A percentile compares a stretch with the other conserved stretches of the same genome.
Evolutionary conservation across 1,139 yeast genomes (phyloP).

Genomic region (Geotrichum carabidarum): DNA sequence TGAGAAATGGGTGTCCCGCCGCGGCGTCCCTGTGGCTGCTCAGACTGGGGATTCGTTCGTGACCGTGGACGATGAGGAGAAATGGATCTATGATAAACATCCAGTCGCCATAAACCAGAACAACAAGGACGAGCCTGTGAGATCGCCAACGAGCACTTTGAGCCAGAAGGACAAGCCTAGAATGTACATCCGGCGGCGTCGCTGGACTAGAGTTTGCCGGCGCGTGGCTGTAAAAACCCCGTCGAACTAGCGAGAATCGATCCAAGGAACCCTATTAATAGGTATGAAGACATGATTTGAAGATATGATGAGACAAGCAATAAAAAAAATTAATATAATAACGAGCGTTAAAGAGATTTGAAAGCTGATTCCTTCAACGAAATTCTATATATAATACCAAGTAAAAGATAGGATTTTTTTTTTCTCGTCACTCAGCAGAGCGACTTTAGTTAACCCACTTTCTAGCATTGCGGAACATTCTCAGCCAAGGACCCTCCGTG

Average conservation of each 20-base stretch:
- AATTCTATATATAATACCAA: no score
- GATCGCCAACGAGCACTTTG: background rate
- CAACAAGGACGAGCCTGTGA: background rate
- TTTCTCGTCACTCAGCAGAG: background rate
- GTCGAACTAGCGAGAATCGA: background rate
- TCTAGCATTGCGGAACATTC: constrained; percentile 88
- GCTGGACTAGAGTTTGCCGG: constrained; percentile 30
- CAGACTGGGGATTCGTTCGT: background rate
- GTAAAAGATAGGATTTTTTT: background rate
- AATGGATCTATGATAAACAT: constrained; percentile 34
- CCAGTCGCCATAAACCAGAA: background rate
- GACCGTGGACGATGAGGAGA: constrained; percentile 24
- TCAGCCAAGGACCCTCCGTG: constrained; percentile 82
- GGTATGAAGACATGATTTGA: background rate
- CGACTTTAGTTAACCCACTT: constrained; percentile 70
- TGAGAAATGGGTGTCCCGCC: constrained; percentile 27
- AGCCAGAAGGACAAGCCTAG: constrained; percentile 1
- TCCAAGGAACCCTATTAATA: background rate
- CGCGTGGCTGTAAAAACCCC: constrained; percentile 13
- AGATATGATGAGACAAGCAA: background rate
- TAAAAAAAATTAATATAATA: background rate
- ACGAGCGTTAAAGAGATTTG: background rate
- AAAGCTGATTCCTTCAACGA: no score
- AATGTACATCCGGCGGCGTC: constrained; percentile 24
- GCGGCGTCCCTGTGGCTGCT: constrained; percentile 20